phyloP scores from a whole-genome alignment of 805 yeast genomes.

The Candida bentonensis region DNA sequence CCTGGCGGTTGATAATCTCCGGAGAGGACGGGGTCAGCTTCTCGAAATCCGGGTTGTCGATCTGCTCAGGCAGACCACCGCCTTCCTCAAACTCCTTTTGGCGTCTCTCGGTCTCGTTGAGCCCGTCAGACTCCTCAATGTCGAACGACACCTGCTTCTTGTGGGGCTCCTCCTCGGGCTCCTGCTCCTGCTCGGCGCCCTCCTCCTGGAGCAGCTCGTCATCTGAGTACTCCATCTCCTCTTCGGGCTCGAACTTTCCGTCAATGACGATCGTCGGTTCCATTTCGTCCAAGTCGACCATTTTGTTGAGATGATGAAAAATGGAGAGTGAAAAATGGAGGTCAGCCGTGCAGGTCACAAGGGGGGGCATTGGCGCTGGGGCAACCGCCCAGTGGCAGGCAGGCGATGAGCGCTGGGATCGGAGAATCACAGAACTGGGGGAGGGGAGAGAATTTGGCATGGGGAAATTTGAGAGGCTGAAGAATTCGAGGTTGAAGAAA shows the following conservation, averaged over 20 bases:
- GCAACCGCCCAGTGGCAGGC: too few relatives aligned
- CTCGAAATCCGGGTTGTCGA: slow-evolving; percentile 73
- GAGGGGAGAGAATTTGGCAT: too few relatives aligned
- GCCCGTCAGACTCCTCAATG: slow-evolving; percentile 43
- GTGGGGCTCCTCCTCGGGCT: slow-evolving; percentile 29
- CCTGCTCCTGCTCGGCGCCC: slow-evolving; percentile 12
- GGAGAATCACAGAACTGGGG: too few relatives aligned
- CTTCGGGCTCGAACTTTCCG: slow-evolving; percentile 31
- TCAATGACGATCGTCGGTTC: slow-evolving; percentile 73
- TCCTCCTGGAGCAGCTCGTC: slow-evolving; percentile 4
- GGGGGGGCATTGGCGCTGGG: too few relatives aligned
- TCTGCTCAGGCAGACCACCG: slow-evolving; percentile 97
- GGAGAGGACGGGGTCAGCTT: slow-evolving; percentile 77
- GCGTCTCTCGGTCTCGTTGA: slow-evolving; percentile 58
- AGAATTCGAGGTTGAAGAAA: too few relatives aligned
- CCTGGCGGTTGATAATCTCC: slow-evolving; percentile 91
- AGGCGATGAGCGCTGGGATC: too few relatives aligned
- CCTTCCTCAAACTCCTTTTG: slow-evolving; percentile 88
- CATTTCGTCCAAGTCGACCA: slow-evolving; percentile 66
- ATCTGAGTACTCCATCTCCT: slow-evolving; percentile 16
- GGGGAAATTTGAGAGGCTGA: too few relatives aligned
- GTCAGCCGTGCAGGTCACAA: too few relatives aligned
- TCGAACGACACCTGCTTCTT: slow-evolving; percentile 70
- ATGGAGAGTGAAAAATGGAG: too few relatives aligned
- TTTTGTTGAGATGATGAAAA: too few relatives aligned